Evolutionary conservation across 179 eudicot species (phyloP).

Genomic region (Spinacia oleracea): DNA sequence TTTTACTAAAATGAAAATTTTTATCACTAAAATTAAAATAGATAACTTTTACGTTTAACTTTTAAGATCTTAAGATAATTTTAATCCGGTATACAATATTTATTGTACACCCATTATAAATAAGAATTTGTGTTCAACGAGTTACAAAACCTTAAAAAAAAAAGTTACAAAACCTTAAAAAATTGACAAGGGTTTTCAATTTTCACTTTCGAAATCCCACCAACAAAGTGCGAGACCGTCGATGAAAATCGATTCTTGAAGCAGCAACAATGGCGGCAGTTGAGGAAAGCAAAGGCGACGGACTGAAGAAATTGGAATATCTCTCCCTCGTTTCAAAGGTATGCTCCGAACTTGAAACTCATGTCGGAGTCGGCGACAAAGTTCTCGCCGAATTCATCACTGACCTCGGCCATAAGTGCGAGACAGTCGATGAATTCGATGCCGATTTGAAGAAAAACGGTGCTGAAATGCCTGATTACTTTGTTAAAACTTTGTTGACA

Average conservation of each 20-base stretch:
- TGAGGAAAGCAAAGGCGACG: slow-evolving; percentile 21
- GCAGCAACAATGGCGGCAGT: not conserved
- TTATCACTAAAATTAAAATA: too few relatives aligned
- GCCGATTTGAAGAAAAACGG: slow-evolving; percentile 58
- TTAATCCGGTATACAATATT: too few relatives aligned
- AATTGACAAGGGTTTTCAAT: not conserved
- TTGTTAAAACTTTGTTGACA: slow-evolving; percentile 62
- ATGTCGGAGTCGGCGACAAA: slow-evolving; percentile 67
- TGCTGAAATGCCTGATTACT: slow-evolving; percentile 88
- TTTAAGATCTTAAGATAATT: too few relatives aligned
- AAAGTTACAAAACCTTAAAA: too few relatives aligned
- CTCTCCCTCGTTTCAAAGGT: slow-evolving; percentile 72
- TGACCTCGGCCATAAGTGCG: slow-evolving; percentile 57
- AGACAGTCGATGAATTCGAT: slow-evolving; percentile 67
- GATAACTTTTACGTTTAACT: too few relatives aligned
- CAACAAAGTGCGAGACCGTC: not conserved
- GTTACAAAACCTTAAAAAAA: too few relatives aligned
- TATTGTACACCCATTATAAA: too few relatives aligned
- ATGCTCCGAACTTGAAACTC: slow-evolving; percentile 75
- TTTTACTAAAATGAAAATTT: too few relatives aligned
- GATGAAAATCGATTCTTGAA: too few relatives aligned
- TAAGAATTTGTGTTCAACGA: too few relatives aligned
- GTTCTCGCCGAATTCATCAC: slow-evolving; percentile 78
- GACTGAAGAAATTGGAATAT: slow-evolving; percentile 47
- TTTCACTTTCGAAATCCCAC: not conserved